A percentile compares a stretch with the other conserved stretches of the same genome.
phyloP scores from a whole-genome alignment of 495 filamentous ascomycete genomes.

The Haplographium delicatum region DNA sequence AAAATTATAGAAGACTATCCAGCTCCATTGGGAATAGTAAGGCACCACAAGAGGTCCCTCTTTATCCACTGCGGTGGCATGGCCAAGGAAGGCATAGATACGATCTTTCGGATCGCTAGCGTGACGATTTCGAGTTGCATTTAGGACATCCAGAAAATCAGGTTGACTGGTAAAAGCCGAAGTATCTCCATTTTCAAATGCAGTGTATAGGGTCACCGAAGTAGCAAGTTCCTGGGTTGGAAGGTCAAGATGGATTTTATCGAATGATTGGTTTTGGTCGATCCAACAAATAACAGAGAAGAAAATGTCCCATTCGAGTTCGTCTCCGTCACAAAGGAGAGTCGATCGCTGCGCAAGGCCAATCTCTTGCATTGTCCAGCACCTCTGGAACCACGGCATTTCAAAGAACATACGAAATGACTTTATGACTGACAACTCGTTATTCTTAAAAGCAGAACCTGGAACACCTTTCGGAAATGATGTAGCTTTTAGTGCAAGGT shows the following conservation, averaged over 20 bases:
- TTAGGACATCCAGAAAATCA: slow-evolving; percentile 2
- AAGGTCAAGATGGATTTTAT: not conserved
- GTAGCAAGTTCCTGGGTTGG: not conserved
- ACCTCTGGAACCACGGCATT: not conserved
- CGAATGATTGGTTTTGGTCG: not conserved
- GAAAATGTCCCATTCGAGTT: slow-evolving; percentile 1
- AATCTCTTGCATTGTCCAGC: slow-evolving; percentile 2
- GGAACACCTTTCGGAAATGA: not conserved
- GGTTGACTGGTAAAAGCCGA: not conserved
- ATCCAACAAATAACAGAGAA: not conserved
- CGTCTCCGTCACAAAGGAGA: not conserved
- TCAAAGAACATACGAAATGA: not conserved
- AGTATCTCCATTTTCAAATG: not conserved
- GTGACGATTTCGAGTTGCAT: not conserved
- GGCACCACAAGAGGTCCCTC: not conserved
- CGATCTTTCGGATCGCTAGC: not conserved
- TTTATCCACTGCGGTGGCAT: not conserved
- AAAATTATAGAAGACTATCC: slow-evolving; percentile 1
- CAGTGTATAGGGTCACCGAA: not conserved
- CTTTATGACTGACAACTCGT: not conserved
- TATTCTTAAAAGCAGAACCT: not conserved
- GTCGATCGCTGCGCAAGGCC: not conserved
- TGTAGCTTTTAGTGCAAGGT: not conserved
- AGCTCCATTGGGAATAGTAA: not conserved
- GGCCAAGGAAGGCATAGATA: slow-evolving; percentile 1